Conservation (phyloP, 2,329 filamentous ascomycete species). For the Helicocarpus griseus region DNA sequence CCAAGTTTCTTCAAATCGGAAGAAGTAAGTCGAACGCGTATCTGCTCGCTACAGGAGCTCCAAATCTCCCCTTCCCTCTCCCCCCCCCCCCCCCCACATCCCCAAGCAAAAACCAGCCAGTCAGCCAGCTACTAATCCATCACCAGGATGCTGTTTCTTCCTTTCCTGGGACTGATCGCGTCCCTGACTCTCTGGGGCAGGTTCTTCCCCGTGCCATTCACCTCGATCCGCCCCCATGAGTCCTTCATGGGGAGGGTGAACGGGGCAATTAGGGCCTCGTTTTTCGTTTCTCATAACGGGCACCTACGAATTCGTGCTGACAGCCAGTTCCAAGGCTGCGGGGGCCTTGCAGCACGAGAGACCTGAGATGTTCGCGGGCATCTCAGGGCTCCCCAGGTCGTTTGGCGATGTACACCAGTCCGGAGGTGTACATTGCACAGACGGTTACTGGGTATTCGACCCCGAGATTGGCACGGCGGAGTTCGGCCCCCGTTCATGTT, state of each 20-base stretch:
- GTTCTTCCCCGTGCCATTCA: conserved; percentile 14
- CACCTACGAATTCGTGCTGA: conserved; percentile 12
- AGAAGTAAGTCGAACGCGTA: neutral
- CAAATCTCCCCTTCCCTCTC: neutral
- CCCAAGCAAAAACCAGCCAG: neutral
- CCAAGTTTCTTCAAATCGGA: neutral
- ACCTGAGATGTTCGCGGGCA: neutral
- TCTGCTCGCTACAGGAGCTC: neutral
- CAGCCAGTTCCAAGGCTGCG: conserved; percentile 1
- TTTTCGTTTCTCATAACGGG: conserved; percentile 11
- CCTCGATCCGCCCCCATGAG: conserved; percentile 14
- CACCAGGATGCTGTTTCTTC: conserved; percentile 13
- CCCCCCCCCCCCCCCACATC: no score
- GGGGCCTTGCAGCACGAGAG: conserved; percentile 4
- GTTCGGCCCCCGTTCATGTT: neutral
- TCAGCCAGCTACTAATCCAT: neutral
- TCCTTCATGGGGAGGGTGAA: conserved; percentile 12
- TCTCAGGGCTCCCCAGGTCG: neutral
- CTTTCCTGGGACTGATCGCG: conserved; percentile 15
- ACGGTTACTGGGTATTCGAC: neutral
- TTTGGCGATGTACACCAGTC: neutral
- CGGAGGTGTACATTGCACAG: neutral
- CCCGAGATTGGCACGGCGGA: neutral
- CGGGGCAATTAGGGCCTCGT: conserved; percentile 11
- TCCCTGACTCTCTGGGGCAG: conserved; percentile 18